Base-by-base conservation (phyloP, 23 red algal species). In the Gracilaria caudata region DNA sequence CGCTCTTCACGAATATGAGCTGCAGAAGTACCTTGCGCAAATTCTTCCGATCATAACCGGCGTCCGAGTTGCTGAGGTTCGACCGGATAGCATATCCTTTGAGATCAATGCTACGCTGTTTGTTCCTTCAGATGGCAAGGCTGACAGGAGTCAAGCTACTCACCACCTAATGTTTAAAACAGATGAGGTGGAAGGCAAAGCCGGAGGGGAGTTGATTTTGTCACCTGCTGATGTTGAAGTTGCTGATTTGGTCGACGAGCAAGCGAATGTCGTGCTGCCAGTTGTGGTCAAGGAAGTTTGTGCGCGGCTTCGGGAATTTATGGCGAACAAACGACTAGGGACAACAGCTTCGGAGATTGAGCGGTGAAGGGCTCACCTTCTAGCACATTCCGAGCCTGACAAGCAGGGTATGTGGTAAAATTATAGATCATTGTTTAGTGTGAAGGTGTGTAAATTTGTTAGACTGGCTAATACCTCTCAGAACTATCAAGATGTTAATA, bases 51-150 rank as follows among this genome's bases (percentile, higher is more conserved):
- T 63, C 24, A 55, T 85, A 8, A 51, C 44, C 1, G 81, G 63
- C 44, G 59, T 85, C 23, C 45, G 63, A 7, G 63, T 85, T 8
- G 30, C 43, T 21, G 81, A 68, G n/a, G 81, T 72, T 30, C 60
- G 26, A 40, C 12, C n/a, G 13, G 43, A 70, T 85, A 37, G 81
- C 40, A 49, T 85, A 34, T 51, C 17, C 29, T 73, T 85, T 51
- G 81, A 68, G 1, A 66, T 85, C 34, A 68, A 85, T 70, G 81
- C 61, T 13, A 36, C 7, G 16, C n/a, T 85, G 33, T 58, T 85
- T 85, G 29, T 38, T 51, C 59, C 59, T 16, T 70, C 39, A 7
- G 63, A 35, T 44, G 63, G 32, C 7, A 32, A 51, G 11, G 23
- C 32, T 39, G 40, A 51, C 35, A 29, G 59, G 47, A n/a, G 64